Conservation (phyloP, 768 basidiomycete genomes). For the Kwoniella dendrophila region DNA sequence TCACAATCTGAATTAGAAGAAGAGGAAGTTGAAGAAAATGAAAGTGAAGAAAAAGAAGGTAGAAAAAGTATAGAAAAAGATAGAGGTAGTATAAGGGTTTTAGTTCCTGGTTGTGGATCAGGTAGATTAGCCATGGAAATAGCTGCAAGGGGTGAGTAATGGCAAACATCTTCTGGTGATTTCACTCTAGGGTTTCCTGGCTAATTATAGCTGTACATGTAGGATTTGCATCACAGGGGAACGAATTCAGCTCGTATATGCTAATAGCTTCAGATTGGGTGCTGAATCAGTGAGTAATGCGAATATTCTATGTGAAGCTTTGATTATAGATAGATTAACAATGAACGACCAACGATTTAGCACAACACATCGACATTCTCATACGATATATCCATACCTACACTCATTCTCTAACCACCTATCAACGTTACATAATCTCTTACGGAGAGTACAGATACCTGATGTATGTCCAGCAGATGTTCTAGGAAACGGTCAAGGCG, state of each 20-base stretch:
- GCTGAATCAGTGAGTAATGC: conserved; percentile 73
- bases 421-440: conserved; percentile 62
- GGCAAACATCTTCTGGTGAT: too few relatives aligned
- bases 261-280: conserved; percentile 84
- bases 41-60: background rate
- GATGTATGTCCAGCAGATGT: conserved; percentile 79
- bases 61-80: conserved; percentile 11
- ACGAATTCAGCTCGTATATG: conserved; percentile 96
- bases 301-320: background rate
- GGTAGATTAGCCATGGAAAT: conserved; percentile 87
- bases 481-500: conserved; percentile 53
- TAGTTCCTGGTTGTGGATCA: conserved; percentile 88
- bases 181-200: too few relatives aligned
- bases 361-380: conserved; percentile 67
- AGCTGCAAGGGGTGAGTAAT: conserved; percentile 68
- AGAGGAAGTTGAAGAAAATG: conserved; percentile 1
- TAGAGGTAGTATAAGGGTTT: conserved; percentile 66
- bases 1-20: conserved; percentile 61
- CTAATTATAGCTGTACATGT: too few relatives aligned
- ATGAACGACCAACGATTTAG: conserved; percentile 51
- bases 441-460: conserved; percentile 72
- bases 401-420: conserved; percentile 88
- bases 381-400: conserved; percentile 83
- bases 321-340: background rate
- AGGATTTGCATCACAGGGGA: conserved; percentile 91